Evolutionary conservation across 2,329 filamentous ascomycete genomes (phyloP), one percentile per base, ranked within the genome.

Genomic region (Verticillium longisporum): DNA sequence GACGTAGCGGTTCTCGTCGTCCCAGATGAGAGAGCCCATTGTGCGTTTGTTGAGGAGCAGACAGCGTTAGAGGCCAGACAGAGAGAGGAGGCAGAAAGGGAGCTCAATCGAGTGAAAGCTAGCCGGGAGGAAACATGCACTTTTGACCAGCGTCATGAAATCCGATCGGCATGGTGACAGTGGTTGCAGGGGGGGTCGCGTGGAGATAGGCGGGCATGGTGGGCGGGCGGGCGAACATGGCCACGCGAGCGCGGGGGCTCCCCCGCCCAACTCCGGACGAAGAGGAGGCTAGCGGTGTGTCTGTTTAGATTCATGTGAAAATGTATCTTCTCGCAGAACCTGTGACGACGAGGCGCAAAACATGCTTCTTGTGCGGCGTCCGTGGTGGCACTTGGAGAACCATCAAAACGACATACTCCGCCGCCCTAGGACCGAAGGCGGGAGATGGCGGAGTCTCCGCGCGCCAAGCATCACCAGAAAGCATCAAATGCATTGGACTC

Each of bases 11-110:
- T 72, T 71, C 3, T 70, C 62, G 3, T 68, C 61, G 56, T 74
- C 69, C 68, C 68, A 72, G 7, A 67, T 61, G 15, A 75, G 62
- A 0, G 72, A 72, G 18, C 73, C 71, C 74, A 77, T 77, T 37
- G 34, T 63, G 60, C 18, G 41, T 50, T 18, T 50, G 41, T 26
- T n/a, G 41, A 34, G 34, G 38, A 41, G 7, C 38, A 26, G 26
- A 26, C 26, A 3, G 26, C 26, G 26, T 26, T 26, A 3, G 26
- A 26, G 26, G 3, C 26, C 3, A 26, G 26, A 26, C 26, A 26
- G 26, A 2, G 26, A 26, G 26, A 26, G 26, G 26, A 26, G 26
- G 26, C 26, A 26, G 18, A 18, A 50, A n/a, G 41, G 21, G n/a
- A 50, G 41, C 41, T 50, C 41, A 13, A 26, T 11, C 7, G 41